A percentile compares a stretch with the other conserved stretches of the same genome.
These are phyloP conservation scores for Arthrobotrys sphaeroides DNA, from an alignment of 2,329 filamentous ascomycete genomes.

Conservation along the genomic window DNA sequence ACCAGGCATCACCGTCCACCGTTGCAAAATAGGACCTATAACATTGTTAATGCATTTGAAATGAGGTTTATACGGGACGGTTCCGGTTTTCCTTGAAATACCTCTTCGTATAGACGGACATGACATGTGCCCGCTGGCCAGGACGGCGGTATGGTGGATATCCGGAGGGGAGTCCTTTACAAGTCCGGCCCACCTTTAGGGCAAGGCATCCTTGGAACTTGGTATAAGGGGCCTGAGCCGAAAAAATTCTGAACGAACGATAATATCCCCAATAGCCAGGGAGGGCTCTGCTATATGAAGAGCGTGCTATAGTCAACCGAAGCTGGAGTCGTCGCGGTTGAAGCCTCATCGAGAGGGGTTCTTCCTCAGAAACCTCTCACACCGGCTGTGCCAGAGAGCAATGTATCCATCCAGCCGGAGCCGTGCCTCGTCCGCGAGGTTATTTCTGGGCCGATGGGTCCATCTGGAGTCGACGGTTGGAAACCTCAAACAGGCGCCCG, in stretches of 20 bases:
- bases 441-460: background rate
- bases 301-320: background rate
- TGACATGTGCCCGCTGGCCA: background rate
- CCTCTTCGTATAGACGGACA: constrained; percentile 3
- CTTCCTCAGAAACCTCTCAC: constrained; percentile 32
- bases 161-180: background rate
- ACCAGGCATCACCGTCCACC: background rate
- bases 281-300: background rate
- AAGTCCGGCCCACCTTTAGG: constrained; percentile 38
- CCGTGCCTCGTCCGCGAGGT: background rate
- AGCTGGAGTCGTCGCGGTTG: background rate
- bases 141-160: too few species aligned
- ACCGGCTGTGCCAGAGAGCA: constrained; percentile 33
- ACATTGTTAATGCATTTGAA: constrained; percentile 10
- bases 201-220: constrained; percentile 47
- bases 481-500: constrained; percentile 32
- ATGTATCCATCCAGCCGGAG: constrained; percentile 11
- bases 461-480: background rate
- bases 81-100: constrained; percentile 8
- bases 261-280: too few species aligned
- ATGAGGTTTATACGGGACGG: constrained; percentile 9
- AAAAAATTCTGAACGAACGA: constrained; percentile 30
- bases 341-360: constrained; percentile 45
- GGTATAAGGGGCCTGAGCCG: constrained; percentile 50
- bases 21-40: background rate